Base-by-base conservation (phyloP, 2,329 filamentous ascomycete genomes). In the Trichoderma gracile region DNA sequence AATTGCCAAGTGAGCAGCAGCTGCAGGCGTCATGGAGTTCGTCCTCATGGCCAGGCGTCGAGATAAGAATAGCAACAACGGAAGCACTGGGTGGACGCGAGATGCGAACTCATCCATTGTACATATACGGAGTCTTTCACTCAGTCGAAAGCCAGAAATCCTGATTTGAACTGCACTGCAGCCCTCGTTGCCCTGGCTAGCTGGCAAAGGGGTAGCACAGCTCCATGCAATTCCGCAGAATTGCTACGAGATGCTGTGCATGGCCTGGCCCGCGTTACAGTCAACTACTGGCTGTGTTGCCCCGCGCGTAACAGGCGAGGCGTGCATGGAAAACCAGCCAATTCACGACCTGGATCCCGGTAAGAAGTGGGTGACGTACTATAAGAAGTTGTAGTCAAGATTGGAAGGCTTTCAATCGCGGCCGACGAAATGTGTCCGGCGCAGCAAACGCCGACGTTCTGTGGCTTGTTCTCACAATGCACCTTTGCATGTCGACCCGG, bases 311-410 rank as follows among this genome's bases (percentile, higher is more conserved):
- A 58, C 21, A 33, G 47, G 21, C 27, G 25, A 58, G 42, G 12
- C 58, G 45, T 45, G 58, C 58, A 61, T 45, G 55, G 38, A 25
- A 25, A 6, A 45, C 21, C 43, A 21, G 47, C 33, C 43, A n/a
- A 19, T 27, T 14, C 56, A 56, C 52, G 38, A 45, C 60, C 60
- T 56, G 53, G 50, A 63, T 63, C 52, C 60, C 45, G 60, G 60
- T 56, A 63, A 63, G 43, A 38, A 42, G 50, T 49, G 49, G 50
- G 60, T 49, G 53, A 47, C 60, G 50, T 56, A 38, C 60, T 54
- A 40, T 56, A 46, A 63, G 4, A 38, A 47, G 27, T 46, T 21
- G 38, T 33, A 43, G 57, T 50, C 46, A 23, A 60, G 12, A 12
- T 30, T 38, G 33, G 33, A 38, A 38, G 33, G 33, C 33, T 38